Percentiles rank a stretch among this genome's conserved stretches.
These are phyloP conservation scores for Calonectria montana DNA, from an alignment of 2,329 filamentous ascomycete genomes.

Conservation along the genomic window DNA sequence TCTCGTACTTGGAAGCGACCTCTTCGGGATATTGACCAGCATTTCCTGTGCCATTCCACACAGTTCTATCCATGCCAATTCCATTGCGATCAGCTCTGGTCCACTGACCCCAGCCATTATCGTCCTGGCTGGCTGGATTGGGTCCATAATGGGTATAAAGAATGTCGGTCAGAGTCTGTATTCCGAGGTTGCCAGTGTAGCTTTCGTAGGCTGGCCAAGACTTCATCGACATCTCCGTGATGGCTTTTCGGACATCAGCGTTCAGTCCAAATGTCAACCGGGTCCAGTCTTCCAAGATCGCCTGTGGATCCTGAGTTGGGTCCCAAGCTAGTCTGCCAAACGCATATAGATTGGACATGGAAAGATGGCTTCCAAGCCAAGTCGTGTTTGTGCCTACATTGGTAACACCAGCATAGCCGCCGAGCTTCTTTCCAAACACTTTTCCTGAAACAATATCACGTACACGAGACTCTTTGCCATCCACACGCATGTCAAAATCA, in stretches of 20 bases:
- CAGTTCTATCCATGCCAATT: conserved; percentile 79
- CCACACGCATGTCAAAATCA: conserved; percentile 74
- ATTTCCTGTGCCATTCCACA: conserved; percentile 73
- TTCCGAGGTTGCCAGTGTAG: conserved; percentile 76
- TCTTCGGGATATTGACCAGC: conserved; percentile 74
- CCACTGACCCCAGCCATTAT: conserved; percentile 78
- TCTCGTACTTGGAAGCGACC: conserved; percentile 68
- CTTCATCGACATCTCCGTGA: conserved; percentile 72
- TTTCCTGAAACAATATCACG: conserved; percentile 71
- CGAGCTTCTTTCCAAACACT: conserved; percentile 66
- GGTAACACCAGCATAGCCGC: conserved; percentile 74
- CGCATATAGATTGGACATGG: conserved; percentile 79
- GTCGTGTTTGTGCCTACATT: conserved; percentile 75
- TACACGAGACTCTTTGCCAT: conserved; percentile 65
- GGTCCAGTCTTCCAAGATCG: conserved; percentile 73
- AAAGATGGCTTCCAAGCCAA: conserved; percentile 76
- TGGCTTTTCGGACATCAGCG: conserved; percentile 64
- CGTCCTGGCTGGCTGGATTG: conserved; percentile 73
- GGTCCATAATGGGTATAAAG: conserved; percentile 72
- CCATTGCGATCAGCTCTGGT: conserved; percentile 69
- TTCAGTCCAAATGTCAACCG: conserved; percentile 72
- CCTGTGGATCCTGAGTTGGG: conserved; percentile 55
- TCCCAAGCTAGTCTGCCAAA: conserved; percentile 77
- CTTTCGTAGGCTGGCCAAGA: conserved; percentile 80
- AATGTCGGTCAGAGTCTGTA: conserved; percentile 77